Evolutionary conservation across 768 basidiomycete species (phyloP).

Genomic region (Pleurotus sapidus): DNA sequence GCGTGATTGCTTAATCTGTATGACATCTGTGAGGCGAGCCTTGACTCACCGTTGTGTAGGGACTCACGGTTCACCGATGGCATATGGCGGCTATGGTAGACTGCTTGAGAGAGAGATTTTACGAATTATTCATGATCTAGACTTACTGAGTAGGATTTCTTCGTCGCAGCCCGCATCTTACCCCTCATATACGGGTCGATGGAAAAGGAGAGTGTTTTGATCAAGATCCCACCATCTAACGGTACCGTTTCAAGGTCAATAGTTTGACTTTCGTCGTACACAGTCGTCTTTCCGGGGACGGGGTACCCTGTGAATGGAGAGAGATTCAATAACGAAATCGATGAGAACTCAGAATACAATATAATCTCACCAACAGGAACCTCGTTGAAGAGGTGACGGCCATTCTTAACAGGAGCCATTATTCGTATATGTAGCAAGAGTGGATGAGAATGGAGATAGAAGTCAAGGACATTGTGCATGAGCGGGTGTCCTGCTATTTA

Average conservation of each 20-base stretch:
- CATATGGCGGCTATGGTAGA: conserved; percentile 21
- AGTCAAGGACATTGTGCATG: too few relatives aligned
- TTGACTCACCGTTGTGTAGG: background rate
- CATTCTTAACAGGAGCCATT: conserved; percentile 31
- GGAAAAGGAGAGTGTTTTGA: conserved; percentile 47
- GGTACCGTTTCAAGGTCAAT: conserved; percentile 49
- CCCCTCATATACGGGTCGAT: conserved; percentile 41
- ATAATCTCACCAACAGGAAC: conserved; percentile 26
- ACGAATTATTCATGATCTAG: background rate
- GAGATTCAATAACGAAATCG: conserved; percentile 16
- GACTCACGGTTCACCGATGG: conserved; percentile 33
- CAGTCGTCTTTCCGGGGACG: conserved; percentile 41
- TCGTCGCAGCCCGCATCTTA: conserved; percentile 29
- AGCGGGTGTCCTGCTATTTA: too few relatives aligned
- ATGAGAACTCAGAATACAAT: background rate
- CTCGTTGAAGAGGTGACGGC: conserved; percentile 33
- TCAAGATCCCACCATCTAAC: conserved; percentile 42
- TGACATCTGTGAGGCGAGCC: background rate
- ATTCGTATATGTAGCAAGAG: too few relatives aligned
- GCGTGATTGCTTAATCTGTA: conserved; percentile 29
- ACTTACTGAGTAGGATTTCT: background rate
- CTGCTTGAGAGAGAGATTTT: background rate
- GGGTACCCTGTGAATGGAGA: conserved; percentile 30
- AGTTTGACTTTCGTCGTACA: conserved; percentile 38
- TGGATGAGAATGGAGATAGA: too few relatives aligned